A percentile compares a stretch with the other conserved stretches of the same genome.
phyloP scores from a whole-genome alignment of 1,284 basidiomycete genomes.

The Lignosus rhinocerotis region DNA sequence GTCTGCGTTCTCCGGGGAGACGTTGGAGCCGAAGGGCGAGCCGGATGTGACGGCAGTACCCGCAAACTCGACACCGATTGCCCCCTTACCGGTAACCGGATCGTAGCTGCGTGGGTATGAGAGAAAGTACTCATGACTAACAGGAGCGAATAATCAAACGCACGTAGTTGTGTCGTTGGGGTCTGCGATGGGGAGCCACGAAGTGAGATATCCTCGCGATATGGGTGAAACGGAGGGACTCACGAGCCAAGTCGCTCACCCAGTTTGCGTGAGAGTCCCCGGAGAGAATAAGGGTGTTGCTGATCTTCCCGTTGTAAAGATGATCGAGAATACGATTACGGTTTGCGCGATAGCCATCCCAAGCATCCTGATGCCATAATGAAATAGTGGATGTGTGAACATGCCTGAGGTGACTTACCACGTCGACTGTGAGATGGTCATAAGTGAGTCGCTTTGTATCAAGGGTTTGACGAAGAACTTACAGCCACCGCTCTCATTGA shows the following conservation, averaged over 20 bases:
- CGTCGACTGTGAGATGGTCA: conserved; percentile 23
- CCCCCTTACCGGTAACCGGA: conserved; percentile 51
- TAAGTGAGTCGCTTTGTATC: not conserved
- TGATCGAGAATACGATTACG: conserved; percentile 58
- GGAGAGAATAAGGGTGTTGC: conserved; percentile 59
- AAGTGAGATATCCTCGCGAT: no score
- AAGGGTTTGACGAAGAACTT: conserved; percentile 24
- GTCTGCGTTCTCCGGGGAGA: conserved; percentile 44
- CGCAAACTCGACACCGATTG: conserved; percentile 67
- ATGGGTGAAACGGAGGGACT: conserved; percentile 23
- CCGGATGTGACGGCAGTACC: conserved; percentile 63
- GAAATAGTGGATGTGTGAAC: not conserved
- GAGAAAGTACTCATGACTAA: not conserved
- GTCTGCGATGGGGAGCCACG: not conserved
- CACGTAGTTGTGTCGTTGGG: not conserved
- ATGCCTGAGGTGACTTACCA: conserved; percentile 8
- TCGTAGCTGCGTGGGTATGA: conserved; percentile 43
- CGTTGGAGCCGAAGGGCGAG: conserved; percentile 49
- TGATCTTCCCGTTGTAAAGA: conserved; percentile 52
- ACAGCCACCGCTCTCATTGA: conserved; percentile 44
- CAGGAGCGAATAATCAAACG: not conserved
- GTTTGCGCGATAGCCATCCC: conserved; percentile 66
- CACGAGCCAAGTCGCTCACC: conserved; percentile 58
- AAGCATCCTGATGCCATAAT: conserved; percentile 46
- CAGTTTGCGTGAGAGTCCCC: conserved; percentile 71